Evolutionary conservation across 371 early-diverging fungal species (phyloP).

Genomic region (Thermomucor indicae-seudaticae): DNA sequence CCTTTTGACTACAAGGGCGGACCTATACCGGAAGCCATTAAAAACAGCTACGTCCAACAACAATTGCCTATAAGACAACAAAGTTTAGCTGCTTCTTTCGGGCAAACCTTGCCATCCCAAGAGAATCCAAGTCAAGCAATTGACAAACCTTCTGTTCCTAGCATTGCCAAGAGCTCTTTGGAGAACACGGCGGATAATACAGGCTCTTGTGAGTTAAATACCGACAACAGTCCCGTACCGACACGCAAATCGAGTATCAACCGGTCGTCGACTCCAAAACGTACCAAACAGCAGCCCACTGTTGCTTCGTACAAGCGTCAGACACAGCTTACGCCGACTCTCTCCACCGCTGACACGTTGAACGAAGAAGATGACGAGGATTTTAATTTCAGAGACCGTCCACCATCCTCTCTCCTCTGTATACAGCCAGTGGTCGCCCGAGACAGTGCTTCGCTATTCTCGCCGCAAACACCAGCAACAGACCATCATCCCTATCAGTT

Average conservation of each 20-base stretch:
- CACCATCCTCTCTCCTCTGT: conserved; percentile 32
- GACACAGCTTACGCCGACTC: not conserved
- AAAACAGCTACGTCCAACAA: conserved; percentile 37
- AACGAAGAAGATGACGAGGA: conserved; percentile 31
- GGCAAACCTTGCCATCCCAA: not conserved
- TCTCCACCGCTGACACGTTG: not conserved
- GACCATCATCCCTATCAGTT: not conserved
- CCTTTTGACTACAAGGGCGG: conserved; percentile 9
- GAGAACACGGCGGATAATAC: not conserved
- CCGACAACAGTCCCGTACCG: not conserved
- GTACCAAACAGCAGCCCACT: not conserved
- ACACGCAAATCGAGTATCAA: conserved; percentile 4
- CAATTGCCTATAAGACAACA: conserved; percentile 41
- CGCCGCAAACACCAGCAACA: conserved; percentile 3
- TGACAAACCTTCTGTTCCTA: not conserved
- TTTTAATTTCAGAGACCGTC: conserved; percentile 36
- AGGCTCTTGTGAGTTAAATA: not conserved
- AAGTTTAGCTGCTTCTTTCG: conserved; percentile 28
- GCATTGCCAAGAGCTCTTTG: not conserved
- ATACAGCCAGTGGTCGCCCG: conserved; percentile 8
- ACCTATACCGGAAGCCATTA: conserved; percentile 30
- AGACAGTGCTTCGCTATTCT: not conserved
- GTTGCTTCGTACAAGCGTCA: not conserved
- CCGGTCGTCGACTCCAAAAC: not conserved
- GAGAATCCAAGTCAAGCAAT: not conserved